Conservation (phyloP, 2,329 filamentous ascomycete genomes). For the Fusarium euwallaceae region DNA sequence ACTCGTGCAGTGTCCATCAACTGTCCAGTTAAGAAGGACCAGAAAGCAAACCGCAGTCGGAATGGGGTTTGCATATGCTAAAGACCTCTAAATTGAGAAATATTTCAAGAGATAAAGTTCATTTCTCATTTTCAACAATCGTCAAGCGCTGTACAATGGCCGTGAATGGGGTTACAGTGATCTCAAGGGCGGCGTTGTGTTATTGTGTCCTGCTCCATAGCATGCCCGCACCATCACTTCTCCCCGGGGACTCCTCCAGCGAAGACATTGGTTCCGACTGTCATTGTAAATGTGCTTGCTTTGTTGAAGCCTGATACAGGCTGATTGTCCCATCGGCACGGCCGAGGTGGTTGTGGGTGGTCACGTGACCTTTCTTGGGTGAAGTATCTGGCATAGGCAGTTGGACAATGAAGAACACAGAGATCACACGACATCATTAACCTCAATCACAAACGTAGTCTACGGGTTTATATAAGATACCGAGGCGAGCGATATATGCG, state of each 20-base stretch:
- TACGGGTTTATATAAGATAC: background rate
- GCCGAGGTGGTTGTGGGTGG: background rate
- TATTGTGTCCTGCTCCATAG: background rate
- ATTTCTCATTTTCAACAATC: background rate
- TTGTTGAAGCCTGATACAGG: background rate
- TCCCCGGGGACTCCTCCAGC: background rate
- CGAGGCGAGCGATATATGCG: background rate
- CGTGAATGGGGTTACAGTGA: background rate
- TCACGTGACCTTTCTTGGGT: background rate
- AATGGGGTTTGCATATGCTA: background rate
- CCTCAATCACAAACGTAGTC: background rate
- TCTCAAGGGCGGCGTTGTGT: background rate
- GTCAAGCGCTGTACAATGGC: background rate
- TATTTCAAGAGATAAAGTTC: background rate
- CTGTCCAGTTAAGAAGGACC: background rate
- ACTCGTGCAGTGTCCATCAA: background rate
- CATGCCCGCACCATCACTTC: background rate
- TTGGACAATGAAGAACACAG: background rate
- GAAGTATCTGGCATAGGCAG: background rate
- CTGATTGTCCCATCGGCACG: background rate
- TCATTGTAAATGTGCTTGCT: background rate
- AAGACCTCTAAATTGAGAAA: background rate
- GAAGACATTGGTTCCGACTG: fast-evolving
- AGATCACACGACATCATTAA: background rate
- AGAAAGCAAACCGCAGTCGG: background rate